A percentile compares a stretch with the other conserved stretches of the same genome.
Conservation (phyloP, 1,284 basidiomycete species). For the Sporisorium sorghi region DNA sequence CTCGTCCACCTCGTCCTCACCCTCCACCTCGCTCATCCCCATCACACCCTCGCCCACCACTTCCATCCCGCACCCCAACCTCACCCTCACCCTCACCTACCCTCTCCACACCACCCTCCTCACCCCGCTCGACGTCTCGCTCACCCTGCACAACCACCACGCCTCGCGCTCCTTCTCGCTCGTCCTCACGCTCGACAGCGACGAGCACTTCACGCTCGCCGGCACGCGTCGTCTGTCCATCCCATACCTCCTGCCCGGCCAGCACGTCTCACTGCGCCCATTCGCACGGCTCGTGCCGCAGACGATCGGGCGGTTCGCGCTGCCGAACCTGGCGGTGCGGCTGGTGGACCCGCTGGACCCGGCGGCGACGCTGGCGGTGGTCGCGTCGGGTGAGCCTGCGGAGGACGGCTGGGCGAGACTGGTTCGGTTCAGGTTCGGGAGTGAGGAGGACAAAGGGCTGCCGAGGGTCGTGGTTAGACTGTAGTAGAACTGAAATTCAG, state of each 20-base stretch:
- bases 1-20: not conserved
- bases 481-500: too few species aligned
- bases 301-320: not conserved
- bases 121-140: conserved; percentile 1
- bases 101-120: not conserved
- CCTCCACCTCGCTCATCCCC: conserved; percentile 11
- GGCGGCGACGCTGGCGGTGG: not conserved
- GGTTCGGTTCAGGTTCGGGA: not conserved
- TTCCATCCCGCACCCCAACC: not conserved
- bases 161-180: conserved; percentile 7
- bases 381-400: not conserved
- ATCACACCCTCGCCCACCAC: not conserved
- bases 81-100: conserved; percentile 20
- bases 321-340: conserved; percentile 9
- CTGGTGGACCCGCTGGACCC: conserved; percentile 7
- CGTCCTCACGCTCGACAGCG: conserved; percentile 27
- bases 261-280: not conserved
- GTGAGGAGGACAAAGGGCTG: not conserved
- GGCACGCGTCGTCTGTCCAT: conserved; percentile 20
- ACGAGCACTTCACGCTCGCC: conserved; percentile 31
- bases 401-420: not conserved
- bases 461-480: conserved; percentile 1
- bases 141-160: conserved; percentile 18
- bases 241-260: conserved; percentile 24
- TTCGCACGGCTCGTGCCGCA: conserved; percentile 22